phyloP scores from a whole-genome alignment of 2,329 filamentous ascomycete genomes.

The Calonectria pseudoreteaudii region DNA sequence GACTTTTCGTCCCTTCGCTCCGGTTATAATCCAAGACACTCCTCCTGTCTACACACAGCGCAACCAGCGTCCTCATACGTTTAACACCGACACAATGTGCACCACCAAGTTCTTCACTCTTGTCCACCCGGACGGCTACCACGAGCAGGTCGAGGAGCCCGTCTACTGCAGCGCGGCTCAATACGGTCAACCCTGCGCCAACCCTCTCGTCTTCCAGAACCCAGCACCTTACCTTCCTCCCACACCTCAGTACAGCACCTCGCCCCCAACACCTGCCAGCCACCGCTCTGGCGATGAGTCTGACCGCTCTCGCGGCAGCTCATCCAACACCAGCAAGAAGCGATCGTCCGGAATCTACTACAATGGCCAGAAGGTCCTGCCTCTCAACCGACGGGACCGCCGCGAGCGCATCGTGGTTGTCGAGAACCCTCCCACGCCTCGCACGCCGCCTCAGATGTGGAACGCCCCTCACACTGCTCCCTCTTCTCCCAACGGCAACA shows the following conservation, averaged over 20 bases:
- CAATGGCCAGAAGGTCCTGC: slow-evolving; percentile 51
- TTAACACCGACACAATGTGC: slow-evolving; percentile 59
- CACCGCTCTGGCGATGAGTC: slow-evolving; percentile 54
- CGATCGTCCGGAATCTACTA: slow-evolving; percentile 51
- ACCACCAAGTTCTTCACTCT: slow-evolving; percentile 60
- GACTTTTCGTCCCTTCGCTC: slow-evolving; percentile 26
- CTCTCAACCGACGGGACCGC: slow-evolving; percentile 49
- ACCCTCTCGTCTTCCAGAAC: slow-evolving; percentile 52
- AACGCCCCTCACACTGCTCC: slow-evolving; percentile 54
- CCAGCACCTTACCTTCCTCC: slow-evolving; percentile 53
- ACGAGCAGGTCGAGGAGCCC: slow-evolving; percentile 46
- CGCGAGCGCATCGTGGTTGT: slow-evolving; percentile 59
- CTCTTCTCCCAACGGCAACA: slow-evolving; percentile 49
- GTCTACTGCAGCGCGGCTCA: slow-evolving; percentile 54
- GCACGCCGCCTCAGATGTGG: slow-evolving; percentile 59
- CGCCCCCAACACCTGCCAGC: slow-evolving; percentile 43
- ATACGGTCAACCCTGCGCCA: slow-evolving; percentile 55
- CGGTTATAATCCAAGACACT: slow-evolving; percentile 39
- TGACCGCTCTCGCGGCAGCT: slow-evolving; percentile 50
- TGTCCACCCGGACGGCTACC: slow-evolving; percentile 59
- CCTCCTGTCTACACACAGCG: slow-evolving; percentile 31
- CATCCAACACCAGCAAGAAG: slow-evolving; percentile 43
- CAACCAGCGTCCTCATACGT: slow-evolving; percentile 32
- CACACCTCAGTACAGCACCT: slow-evolving; percentile 52
- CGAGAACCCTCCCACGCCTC: slow-evolving; percentile 58